Evolutionary conservation across 164 flowering plant species (phyloP), one percentile per base, ranked within the genome.

Genomic region (Kingdonia uniflora): DNA sequence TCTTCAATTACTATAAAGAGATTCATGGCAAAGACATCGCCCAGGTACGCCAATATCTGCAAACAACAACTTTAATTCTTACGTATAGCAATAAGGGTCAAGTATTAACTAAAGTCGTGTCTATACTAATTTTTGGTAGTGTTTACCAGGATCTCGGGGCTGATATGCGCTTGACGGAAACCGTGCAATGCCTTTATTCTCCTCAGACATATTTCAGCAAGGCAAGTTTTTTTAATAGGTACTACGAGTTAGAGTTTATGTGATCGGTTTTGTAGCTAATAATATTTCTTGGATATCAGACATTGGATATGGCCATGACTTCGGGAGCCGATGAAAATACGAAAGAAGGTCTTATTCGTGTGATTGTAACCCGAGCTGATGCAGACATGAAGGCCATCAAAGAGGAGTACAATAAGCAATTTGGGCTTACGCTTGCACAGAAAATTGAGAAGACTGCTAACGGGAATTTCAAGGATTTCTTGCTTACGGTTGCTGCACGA

Each of bases 381-480:
- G 68, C 19, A 1, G 80, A 84, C 41, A 68, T 84, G 62, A 76
- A 70, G 63, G 73, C 65, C 59, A 82, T 85, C 53, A 63, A 62
- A 42, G 87, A 74, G 43, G 82, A 71, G 50, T 89, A 63, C 63
- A 23, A 63, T 3, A 62, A 62, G 14, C 46, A 37, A 14, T 66
- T 61, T 61, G 84, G 84, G 24, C 72, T 70, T 55, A 29, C 76
- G 26, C 57, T 85, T 22, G 22, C 68, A 5, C n/a, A 68, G 49
- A 80, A 73, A 63, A 76, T 89, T 25, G 76, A 68, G 25, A 75
- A 69, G 2, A 64, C 42, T 6, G 68, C 75, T 43, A 57, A 63
- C 26, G 97, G 95, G 23, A 80, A 72, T 71, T 85, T 71, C 54
- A 84, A 71, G 70, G 84, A 84, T 19, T 75, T 85, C 69, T 60